Evolutionary conservation across 768 basidiomycete genomes (phyloP), one percentile per base, ranked within the genome.

Genomic region (Podaxis pistillaris): DNA sequence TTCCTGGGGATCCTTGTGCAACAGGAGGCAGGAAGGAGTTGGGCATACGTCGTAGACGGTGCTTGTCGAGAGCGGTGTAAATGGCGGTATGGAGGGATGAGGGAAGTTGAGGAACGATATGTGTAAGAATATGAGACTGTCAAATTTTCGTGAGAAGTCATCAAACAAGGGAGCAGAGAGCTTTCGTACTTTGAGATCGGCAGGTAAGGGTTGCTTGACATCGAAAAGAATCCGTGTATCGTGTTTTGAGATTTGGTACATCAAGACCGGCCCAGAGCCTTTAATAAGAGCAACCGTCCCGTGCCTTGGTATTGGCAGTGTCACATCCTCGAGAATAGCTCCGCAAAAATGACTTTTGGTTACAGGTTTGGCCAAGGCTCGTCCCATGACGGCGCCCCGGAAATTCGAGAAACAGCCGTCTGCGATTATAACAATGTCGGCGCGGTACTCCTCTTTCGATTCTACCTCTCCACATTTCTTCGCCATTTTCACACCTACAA

Each of bases 391-490:
- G 1, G 78, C 64, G 11, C 74, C 80, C 55, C 96, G 83, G 80
- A 99, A 96, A 70, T 96, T 97, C 3, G 93, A 96, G 76, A 93
- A 93, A 73, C 94, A 97, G 0, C 96, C 96, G 71, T 99, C 96
- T 3, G 96, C 94, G 63, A 98, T 77, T 71, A 98, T 77, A 50
- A 94, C 91, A 56, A 99, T 73, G 66, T 90, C 86, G 0, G 92
- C 94, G 62, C 79, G 87, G 0, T 81, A 70, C 63, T 86, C 81
- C 68, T 84, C 83, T 64, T 79, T 79, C 24, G 64, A 66, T 12
- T 58, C 58, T 15, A 62, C 64, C 30, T 66, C 67, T 56, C 72
- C 70, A 26, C 46, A 63, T 64, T 80, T 78, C 62, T 78, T 80
- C 49, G 83, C 84, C 40, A 87, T 86, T 22, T 79, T 81, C 24